These are phyloP conservation scores for Pseudogymnoascus pannorum DNA, from an alignment of 2,329 filamentous ascomycete genomes.

Conservation along the genomic window DNA sequence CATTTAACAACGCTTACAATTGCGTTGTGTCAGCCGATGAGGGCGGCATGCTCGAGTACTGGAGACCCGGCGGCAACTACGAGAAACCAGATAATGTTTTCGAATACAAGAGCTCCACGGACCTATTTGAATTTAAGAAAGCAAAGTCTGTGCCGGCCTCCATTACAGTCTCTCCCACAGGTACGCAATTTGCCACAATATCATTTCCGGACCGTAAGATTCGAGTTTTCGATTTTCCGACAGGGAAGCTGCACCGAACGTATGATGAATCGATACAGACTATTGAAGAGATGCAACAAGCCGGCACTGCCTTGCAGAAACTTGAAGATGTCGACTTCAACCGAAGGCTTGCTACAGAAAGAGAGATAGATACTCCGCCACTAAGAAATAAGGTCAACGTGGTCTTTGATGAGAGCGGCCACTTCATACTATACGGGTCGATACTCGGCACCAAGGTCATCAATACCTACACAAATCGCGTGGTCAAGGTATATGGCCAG, in stretches of 20 bases:
- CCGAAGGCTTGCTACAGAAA: conserved; percentile 75
- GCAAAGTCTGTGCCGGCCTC: conserved; percentile 77
- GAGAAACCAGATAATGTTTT: conserved; percentile 92
- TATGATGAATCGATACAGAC: conserved; percentile 92
- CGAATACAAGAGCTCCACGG: conserved; percentile 86
- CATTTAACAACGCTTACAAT: conserved; percentile 81
- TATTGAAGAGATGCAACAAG: conserved; percentile 90
- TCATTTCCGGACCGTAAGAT: conserved; percentile 93
- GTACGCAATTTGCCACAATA: conserved; percentile 77
- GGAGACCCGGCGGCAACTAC: conserved; percentile 71
- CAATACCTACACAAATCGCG: conserved; percentile 89
- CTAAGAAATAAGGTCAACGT: conserved; percentile 71
- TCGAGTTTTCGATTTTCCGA: conserved; percentile 84
- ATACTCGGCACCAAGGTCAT: conserved; percentile 89
- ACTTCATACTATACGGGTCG: conserved; percentile 92
- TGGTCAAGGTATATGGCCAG: conserved; percentile 82
- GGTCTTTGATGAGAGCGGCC: conserved; percentile 89
- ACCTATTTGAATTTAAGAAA: conserved; percentile 96
- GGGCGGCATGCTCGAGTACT: conserved; percentile 93
- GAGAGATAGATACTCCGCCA: conserved; percentile 67
- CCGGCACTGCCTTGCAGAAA: conserved; percentile 73
- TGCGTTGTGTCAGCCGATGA: conserved; percentile 88
- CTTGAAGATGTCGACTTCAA: conserved; percentile 91
- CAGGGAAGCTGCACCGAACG: conserved; percentile 79
- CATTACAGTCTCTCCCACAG: conserved; percentile 77